Evolutionary conservation across 129 eudicot species (phyloP), one percentile per base, ranked within the genome.

Genomic region (Flaveria bidentis): DNA sequence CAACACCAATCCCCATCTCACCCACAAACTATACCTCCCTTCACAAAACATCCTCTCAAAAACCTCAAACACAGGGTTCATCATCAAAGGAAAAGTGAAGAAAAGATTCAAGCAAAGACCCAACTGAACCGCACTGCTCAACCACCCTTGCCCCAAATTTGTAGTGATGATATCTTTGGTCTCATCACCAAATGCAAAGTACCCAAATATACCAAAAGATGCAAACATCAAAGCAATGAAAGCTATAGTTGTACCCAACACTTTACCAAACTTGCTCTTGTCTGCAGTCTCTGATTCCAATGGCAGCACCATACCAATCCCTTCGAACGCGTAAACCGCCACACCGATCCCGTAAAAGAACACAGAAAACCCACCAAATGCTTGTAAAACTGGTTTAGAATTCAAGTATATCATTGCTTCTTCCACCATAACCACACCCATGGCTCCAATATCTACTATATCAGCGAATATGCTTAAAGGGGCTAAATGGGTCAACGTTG

Each of bases 51-150:
- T 85, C 84, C 98, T 86, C 86, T 93, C 98, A 60, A 88, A 78
- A 52, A 88, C 97, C 67, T 93, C 98, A 80, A 69, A 90, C 57
- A 93, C 98, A 16, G 98, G 98, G 70, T 93, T 88, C 98, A 93
- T 93, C 98, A 93, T 93, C 78, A 93, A 28, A 0, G 98, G 98
- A 63, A 88, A 88, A 0, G 98, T 85, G 64, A 93, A 52, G 76
- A 93, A 90, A 12, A 93, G 82, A 78, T 93, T 93, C 44, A 93
- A 69, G 39, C 88, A 84, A 36, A 93, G 85, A 9, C 98, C 97
- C 67, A 93, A 50, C 26, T 93, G 98, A 30, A 93, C 98, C 66
- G 85, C 45, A 53, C 80, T 78, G 68, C 98, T 93, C 55, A 93
- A 63, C 78, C 86, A 50, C 0, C 98, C 98, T 62, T 82, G 69